A percentile compares a stretch with the other conserved stretches of the same genome.
Conservation (phyloP, 2,329 filamentous ascomycete species). For the Pseudogymnoascus sp. region DNA sequence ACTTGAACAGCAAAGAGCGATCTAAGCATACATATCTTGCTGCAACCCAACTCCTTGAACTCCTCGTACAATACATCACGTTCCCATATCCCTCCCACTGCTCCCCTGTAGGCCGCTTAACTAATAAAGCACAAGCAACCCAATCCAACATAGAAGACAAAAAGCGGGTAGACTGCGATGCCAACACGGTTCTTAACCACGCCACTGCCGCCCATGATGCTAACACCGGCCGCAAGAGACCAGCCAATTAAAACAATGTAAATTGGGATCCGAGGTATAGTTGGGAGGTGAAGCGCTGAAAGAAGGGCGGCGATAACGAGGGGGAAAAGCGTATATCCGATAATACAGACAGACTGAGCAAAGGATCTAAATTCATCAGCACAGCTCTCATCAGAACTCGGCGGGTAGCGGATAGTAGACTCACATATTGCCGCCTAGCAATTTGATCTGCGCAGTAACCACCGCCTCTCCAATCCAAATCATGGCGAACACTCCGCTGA, state of each 20-base stretch:
- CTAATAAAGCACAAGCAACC: conserved; percentile 97
- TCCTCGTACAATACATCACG: conserved; percentile 1
- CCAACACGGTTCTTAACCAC: conserved; percentile 92
- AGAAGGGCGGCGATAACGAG: conserved; percentile 87
- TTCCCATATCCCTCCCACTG: background rate
- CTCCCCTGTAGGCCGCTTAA: conserved; percentile 37
- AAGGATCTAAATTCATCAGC: conserved; percentile 62
- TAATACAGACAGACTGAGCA: conserved; percentile 94
- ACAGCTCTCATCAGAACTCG: conserved; percentile 16
- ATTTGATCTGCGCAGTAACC: conserved; percentile 95
- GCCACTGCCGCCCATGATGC: conserved; percentile 89
- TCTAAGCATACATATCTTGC: conserved; percentile 6
- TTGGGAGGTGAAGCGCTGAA: conserved; percentile 71
- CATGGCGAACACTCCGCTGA: conserved; percentile 92
- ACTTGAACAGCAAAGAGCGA: background rate
- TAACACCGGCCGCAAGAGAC: conserved; percentile 92
- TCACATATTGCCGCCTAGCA: conserved; percentile 94
- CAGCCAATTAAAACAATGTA: conserved; percentile 83
- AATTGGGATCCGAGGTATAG: conserved; percentile 78
- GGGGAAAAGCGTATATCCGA: conserved; percentile 96
- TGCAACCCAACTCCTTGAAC: conserved; percentile 3
- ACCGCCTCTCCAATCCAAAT: conserved; percentile 96
- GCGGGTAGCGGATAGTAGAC: conserved; percentile 32
- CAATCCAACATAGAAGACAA: conserved; percentile 89
- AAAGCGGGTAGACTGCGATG: conserved; percentile 87